phyloP scores from a whole-genome alignment of 305 asterid species.

The Salvia sclarea region DNA sequence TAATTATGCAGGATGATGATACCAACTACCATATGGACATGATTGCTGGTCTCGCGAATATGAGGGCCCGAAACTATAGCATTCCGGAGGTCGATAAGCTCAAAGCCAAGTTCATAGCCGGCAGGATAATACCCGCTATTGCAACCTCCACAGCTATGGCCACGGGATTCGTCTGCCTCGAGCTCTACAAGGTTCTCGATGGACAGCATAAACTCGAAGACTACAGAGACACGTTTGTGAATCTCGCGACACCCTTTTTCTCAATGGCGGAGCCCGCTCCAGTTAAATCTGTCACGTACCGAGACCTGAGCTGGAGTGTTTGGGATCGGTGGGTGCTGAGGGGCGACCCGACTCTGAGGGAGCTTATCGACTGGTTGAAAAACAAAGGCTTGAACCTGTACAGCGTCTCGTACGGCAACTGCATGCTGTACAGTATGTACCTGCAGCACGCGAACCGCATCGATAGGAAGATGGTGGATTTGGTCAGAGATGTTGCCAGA shows the following conservation, averaged over 20 bases:
- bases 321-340: constrained; percentile 83
- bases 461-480: constrained; percentile 72
- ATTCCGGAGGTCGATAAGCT: constrained; percentile 89
- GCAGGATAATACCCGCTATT: constrained; percentile 85
- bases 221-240: constrained; percentile 82
- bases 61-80: constrained; percentile 92
- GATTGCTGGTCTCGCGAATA: constrained; percentile 87
- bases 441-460: constrained; percentile 72
- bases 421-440: constrained; percentile 76
- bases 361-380: constrained; percentile 69
- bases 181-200: constrained; percentile 74
- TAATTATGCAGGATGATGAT: constrained; percentile 93
- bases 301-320: constrained; percentile 79
- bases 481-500: constrained; percentile 77
- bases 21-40: constrained; percentile 89
- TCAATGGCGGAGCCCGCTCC: constrained; percentile 85
- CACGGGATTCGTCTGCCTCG: constrained; percentile 89
- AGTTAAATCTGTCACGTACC: constrained; percentile 65
- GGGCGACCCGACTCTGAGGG: constrained; percentile 66
- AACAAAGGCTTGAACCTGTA: constrained; percentile 79
- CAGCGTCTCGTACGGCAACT: constrained; percentile 81
- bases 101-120: constrained; percentile 86
- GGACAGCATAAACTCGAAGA: constrained; percentile 79
- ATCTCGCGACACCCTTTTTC: constrained; percentile 79
- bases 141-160: constrained; percentile 96